Conservation (phyloP, 441 rosid species). For the Geranium incanum region DNA sequence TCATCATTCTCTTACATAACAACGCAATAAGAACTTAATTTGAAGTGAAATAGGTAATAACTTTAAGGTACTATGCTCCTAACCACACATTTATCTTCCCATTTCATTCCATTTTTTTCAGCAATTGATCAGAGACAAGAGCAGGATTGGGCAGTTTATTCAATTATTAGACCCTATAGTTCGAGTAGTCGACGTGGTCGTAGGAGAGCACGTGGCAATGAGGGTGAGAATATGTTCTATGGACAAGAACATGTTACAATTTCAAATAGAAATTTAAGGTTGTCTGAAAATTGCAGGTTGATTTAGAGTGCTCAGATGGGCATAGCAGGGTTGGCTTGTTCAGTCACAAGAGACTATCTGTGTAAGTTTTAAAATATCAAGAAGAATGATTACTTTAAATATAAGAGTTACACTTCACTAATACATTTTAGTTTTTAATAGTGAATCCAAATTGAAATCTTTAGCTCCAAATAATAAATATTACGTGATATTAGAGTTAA, state of each 20-base stretch:
- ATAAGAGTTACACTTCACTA: too few species aligned
- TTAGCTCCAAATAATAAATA: too few species aligned
- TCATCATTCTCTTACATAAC: too few species aligned
- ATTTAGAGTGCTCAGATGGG: conserved; percentile 1
- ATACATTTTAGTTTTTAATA: too few species aligned
- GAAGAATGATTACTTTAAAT: too few species aligned
- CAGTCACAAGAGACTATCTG: neutral
- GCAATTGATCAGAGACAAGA: neutral
- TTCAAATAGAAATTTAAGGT: neutral
- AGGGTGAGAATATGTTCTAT: neutral
- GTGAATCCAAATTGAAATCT: too few species aligned
- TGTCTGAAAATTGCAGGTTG: neutral
- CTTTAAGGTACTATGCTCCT: too few species aligned
- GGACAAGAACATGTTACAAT: neutral
- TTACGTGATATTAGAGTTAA: too few species aligned
- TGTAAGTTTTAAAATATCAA: neutral
- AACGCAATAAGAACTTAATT: too few species aligned
- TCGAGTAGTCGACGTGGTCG: neutral
- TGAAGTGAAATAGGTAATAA: too few species aligned
- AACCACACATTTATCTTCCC: too few species aligned
- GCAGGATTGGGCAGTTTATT: neutral
- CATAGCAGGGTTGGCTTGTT: neutral
- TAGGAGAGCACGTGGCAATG: neutral
- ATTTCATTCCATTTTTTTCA: neutral
- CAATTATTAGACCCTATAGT: neutral